These are phyloP conservation scores for Tetrapisispora nanseiensis DNA, from an alignment of 805 yeast species.

Conservation along the genomic window DNA sequence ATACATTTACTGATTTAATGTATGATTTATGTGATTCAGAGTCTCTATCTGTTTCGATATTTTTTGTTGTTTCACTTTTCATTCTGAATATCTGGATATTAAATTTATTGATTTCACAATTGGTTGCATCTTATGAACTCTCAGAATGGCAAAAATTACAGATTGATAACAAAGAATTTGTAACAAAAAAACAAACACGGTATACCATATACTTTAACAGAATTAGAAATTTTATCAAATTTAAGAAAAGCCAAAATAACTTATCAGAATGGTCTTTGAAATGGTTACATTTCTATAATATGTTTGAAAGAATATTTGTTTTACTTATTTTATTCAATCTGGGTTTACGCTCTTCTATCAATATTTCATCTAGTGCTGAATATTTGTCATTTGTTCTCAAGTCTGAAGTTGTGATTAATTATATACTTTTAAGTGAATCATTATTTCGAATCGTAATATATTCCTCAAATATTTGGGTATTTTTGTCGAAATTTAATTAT, in stretches of 20 bases:
- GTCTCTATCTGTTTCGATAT: neutral
- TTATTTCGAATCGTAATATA: neutral
- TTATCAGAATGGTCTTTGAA: neutral
- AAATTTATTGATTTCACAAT: constrained; percentile 1
- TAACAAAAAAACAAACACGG: no score
- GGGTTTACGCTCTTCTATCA: neutral
- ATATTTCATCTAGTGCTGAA: neutral
- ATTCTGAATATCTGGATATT: neutral
- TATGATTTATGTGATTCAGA: neutral
- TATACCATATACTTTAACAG: neutral
- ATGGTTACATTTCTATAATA: neutral
- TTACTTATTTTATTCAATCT: neutral
- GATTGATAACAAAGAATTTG: neutral
- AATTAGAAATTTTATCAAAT: neutral
- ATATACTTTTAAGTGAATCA: neutral
- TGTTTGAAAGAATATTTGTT: neutral
- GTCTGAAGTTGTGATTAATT: neutral
- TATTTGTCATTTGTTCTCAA: neutral
- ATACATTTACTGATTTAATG: constrained; percentile 2
- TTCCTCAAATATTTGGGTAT: constrained; percentile 1
- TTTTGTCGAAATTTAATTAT: neutral
- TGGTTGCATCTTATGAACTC: constrained; percentile 1
- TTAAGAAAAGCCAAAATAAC: neutral
- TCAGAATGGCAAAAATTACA: neutral
- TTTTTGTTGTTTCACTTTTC: neutral